These are phyloP conservation scores for Leccinellum rugosiceps DNA, from an alignment of 768 basidiomycete genomes.

Conservation along the genomic window DNA sequence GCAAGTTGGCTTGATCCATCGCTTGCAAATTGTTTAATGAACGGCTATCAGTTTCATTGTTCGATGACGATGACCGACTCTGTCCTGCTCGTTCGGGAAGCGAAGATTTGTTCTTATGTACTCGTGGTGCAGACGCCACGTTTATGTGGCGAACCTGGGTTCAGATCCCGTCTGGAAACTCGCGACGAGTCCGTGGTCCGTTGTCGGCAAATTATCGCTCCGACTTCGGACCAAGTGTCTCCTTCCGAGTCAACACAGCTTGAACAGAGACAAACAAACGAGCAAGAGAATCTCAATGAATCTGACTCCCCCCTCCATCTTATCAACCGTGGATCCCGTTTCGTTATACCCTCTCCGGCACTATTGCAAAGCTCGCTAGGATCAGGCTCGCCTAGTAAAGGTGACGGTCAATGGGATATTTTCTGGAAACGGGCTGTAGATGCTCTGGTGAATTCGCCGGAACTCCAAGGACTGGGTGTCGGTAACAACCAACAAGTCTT, in stretches of 20 bases:
- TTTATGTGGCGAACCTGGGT: slow-evolving; percentile 89
- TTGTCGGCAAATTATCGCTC: slow-evolving; percentile 70
- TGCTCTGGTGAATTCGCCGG: slow-evolving; percentile 29
- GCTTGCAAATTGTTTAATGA: slow-evolving; percentile 3
- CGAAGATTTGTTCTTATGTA: slow-evolving; percentile 91
- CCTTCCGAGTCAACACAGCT: slow-evolving; percentile 30
- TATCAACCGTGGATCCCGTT: slow-evolving; percentile 45
- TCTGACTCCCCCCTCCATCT: slow-evolving; percentile 55
- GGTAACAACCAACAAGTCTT: slow-evolving; percentile 36
- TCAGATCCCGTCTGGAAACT: slow-evolving; percentile 70
- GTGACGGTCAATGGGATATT: slow-evolving; percentile 17
- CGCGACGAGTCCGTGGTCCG: slow-evolving; percentile 68
- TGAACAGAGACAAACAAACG: slow-evolving; percentile 26
- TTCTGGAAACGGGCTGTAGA: slow-evolving; percentile 30
- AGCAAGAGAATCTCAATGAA: slow-evolving; percentile 40
- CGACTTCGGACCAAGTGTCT: slow-evolving; percentile 12
- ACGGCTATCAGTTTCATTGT: slow-evolving; percentile 75
- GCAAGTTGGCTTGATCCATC: slow-evolving; percentile 39
- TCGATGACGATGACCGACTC: slow-evolving; percentile 91
- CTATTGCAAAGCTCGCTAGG: slow-evolving; percentile 18
- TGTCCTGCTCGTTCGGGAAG: slow-evolving; percentile 89
- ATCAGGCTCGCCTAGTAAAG: slow-evolving; percentile 15
- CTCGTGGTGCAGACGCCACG: slow-evolving; percentile 94
- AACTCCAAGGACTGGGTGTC: slow-evolving; percentile 22
- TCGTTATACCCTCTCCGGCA: slow-evolving; percentile 37